These are phyloP conservation scores for Pseudogymnoascus sp. DNA, from an alignment of 2,329 filamentous ascomycete genomes.

Conservation along the genomic window DNA sequence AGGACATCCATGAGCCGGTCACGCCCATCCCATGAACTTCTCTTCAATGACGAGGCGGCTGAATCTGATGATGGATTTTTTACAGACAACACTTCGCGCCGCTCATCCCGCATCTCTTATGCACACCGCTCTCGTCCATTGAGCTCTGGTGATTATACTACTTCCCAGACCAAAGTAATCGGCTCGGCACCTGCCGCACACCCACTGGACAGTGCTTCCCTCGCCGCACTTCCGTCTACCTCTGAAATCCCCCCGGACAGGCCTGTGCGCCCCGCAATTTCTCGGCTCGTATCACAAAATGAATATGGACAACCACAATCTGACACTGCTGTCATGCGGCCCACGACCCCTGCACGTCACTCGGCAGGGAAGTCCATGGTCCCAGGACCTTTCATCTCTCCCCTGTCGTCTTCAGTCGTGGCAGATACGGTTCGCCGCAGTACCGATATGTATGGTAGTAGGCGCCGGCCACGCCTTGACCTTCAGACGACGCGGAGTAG, in stretches of 20 bases:
- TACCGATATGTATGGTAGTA: conserved; percentile 27
- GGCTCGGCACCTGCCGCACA: conserved; percentile 26
- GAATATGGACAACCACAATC: conserved; percentile 27
- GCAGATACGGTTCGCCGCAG: conserved; percentile 55
- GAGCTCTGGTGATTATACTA: not conserved
- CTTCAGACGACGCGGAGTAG: not conserved
- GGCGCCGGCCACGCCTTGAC: conserved; percentile 15
- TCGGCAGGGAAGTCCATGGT: conserved; percentile 44
- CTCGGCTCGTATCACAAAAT: conserved; percentile 24
- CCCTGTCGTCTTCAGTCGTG: conserved; percentile 52
- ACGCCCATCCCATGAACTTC: conserved; percentile 13
- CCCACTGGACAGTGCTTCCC: conserved; percentile 12
- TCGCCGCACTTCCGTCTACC: not conserved
- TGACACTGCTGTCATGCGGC: conserved; percentile 31
- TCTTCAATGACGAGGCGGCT: conserved; percentile 18
- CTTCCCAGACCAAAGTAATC: not conserved
- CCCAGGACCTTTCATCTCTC: conserved; percentile 49
- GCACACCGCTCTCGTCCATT: not conserved
- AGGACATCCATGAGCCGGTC: conserved; percentile 12
- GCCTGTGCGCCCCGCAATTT: conserved; percentile 20
- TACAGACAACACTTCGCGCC: not conserved
- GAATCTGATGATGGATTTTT: conserved; percentile 15
- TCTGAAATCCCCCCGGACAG: conserved; percentile 20
- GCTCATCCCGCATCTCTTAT: not conserved
- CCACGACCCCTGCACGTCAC: conserved; percentile 36